Evolutionary conservation across 495 filamentous ascomycete species (phyloP), one percentile per base, ranked within the genome.

Genomic region (Geoglossum glabrum): DNA sequence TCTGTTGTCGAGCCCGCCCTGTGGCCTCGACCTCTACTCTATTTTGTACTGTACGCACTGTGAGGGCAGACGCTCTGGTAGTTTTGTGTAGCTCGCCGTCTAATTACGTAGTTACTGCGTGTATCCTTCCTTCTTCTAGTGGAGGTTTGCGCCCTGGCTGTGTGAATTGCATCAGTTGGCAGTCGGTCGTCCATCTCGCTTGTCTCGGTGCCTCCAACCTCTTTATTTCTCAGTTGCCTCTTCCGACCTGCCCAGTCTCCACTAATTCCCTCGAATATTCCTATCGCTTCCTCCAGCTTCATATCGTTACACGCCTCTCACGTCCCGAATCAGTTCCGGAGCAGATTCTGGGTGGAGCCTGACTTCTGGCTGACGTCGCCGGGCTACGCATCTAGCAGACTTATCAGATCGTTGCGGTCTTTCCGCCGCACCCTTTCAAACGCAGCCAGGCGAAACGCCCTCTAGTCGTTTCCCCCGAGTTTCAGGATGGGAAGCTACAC

Each of bases 401-500:
- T 8, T 40, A 8, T 40, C 36, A 40, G 36, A 3, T 40, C 11
- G 36, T 8, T 7, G 10, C 36, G 17, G 13, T 8, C 36, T 40
- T 8, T 15, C 36, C 36, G 36, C 40, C 40, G 3, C 40, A 21
- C 10, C 40, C 23, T 21, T 19, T 21, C n/a, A 21, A 17, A 10
- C 40, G n/a, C 36, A 40, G 36, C 23, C 23, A 21, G 40, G 40
- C 13, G 40, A 21, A 45, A 21, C n/a, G 36, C 40, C 1, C 49
- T 13, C 7, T 28, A 26, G 11, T 23, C n/a, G 5, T 21, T 5
- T 26, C 26, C 3, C 7, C 26, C 46, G 28, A 17, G 43, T 26
- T 55, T 46, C 51, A 71, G 55, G 43, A 78, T 76, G 75, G 76
- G 75, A 61, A 76, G 62, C 64, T 78, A 74, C 61, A 61, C 73